Conservation (phyloP, 371 early-diverging fungal genomes). For the Encephalitozoon cuniculi region DNA sequence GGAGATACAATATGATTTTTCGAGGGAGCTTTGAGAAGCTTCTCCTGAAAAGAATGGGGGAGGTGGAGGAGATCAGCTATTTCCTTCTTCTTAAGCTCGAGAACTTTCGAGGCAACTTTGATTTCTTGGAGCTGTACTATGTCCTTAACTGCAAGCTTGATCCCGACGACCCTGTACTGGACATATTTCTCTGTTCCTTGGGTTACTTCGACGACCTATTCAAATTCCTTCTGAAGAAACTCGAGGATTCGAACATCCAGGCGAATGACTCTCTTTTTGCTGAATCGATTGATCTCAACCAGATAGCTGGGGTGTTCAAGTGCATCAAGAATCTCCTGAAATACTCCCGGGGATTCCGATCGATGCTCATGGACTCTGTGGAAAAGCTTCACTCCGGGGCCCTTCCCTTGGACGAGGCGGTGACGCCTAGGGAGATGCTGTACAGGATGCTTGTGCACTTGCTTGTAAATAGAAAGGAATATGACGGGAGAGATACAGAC, state of each 20-base stretch:
- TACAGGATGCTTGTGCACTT: conserved; percentile 3
- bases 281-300: conserved; percentile 25
- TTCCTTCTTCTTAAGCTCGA: conserved; percentile 3
- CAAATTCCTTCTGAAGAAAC: neutral
- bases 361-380: neutral
- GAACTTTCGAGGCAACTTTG: neutral
- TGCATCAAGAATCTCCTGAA: conserved; percentile 5
- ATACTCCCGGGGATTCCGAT: conserved; percentile 22
- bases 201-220: conserved; percentile 19
- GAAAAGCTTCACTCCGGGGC: neutral
- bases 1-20: conserved; percentile 33
- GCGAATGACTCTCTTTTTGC: neutral
- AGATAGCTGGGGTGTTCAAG: conserved; percentile 24
- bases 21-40: conserved; percentile 23
- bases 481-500: neutral
- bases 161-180: neutral
- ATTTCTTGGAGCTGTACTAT: conserved; percentile 14
- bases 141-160: conserved; percentile 9
- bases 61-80: neutral
- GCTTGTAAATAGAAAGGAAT: neutral
- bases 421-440: neutral
- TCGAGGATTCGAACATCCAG: neutral
- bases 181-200: neutral
- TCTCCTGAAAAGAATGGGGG: conserved; percentile 21
- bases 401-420: neutral